These are phyloP conservation scores for Amanita pallidorosea DNA, from an alignment of 768 basidiomycete species.

Conservation along the genomic window DNA sequence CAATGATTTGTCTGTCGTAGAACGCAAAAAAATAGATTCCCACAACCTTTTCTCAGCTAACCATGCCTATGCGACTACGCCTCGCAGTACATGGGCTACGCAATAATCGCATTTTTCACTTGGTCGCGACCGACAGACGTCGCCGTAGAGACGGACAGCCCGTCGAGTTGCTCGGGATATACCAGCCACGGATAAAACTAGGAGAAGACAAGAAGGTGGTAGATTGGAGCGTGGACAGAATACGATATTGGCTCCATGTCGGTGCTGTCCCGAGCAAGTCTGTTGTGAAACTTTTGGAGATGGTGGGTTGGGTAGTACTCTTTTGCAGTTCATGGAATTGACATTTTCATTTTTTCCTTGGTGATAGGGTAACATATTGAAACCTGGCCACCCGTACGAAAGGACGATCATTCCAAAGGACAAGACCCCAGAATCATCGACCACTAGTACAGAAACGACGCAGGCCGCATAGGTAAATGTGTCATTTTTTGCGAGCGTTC, in stretches of 20 bases:
- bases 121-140: constrained; percentile 73
- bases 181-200: constrained; percentile 53
- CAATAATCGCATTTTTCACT: constrained; percentile 69
- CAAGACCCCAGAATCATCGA: background rate
- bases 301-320: constrained; percentile 40
- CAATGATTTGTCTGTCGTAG: no score
- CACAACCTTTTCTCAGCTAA: background rate
- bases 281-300: constrained; percentile 65
- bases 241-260: constrained; percentile 79
- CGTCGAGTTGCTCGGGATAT: constrained; percentile 78
- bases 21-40: background rate
- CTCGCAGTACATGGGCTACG: constrained; percentile 72
- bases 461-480: background rate
- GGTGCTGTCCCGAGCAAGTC: constrained; percentile 78
- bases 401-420: background rate
- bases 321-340: background rate
- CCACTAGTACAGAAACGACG: background rate
- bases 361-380: constrained; percentile 51
- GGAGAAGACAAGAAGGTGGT: constrained; percentile 57
- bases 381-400: constrained; percentile 46
- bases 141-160: constrained; percentile 76
- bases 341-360: background rate
- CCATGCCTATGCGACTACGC: constrained; percentile 79
- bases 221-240: constrained; percentile 85
- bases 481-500: background rate